phyloP scores from a whole-genome alignment of 2,329 filamentous ascomycete species.

The Alternaria arborescens region DNA sequence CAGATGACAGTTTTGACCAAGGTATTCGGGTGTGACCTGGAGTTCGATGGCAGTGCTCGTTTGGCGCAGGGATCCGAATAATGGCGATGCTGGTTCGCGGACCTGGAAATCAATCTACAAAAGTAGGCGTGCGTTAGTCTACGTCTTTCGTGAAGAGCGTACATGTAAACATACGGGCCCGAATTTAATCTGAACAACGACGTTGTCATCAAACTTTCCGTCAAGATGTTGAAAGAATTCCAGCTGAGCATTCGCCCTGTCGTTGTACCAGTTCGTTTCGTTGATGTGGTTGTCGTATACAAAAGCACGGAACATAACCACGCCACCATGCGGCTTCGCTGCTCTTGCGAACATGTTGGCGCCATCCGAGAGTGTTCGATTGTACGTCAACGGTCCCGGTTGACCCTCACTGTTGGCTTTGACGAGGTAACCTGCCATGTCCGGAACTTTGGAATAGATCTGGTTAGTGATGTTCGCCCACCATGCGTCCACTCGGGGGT shows the following conservation, averaged over 20 bases:
- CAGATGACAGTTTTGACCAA: constrained; percentile 74
- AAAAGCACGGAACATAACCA: constrained; percentile 76
- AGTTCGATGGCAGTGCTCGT: constrained; percentile 68
- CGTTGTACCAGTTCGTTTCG: constrained; percentile 69
- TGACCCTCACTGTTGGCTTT: constrained; percentile 79
- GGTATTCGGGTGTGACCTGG: constrained; percentile 73
- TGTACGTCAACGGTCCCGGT: constrained; percentile 73
- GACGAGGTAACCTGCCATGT: constrained; percentile 73
- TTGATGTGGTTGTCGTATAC: constrained; percentile 70
- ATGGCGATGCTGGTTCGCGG: constrained; percentile 70
- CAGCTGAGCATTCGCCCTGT: constrained; percentile 74
- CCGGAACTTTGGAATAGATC: constrained; percentile 69
- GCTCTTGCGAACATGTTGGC: constrained; percentile 80
- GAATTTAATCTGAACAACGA: constrained; percentile 77
- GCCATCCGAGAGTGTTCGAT: constrained; percentile 72
- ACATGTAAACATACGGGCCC: constrained; percentile 57
- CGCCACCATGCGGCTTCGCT: constrained; percentile 92
- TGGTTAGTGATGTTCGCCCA: constrained; percentile 68
- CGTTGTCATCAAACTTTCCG: constrained; percentile 72
- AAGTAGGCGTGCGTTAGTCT: not conserved
- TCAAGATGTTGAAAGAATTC: constrained; percentile 72
- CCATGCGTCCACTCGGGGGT: constrained; percentile 66
- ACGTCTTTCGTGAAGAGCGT: not conserved
- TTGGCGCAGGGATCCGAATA: constrained; percentile 64
- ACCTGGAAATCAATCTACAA: constrained; percentile 73